Conservation (phyloP, 108 stramenopile species). For the Schizochytrium sp. region DNA sequence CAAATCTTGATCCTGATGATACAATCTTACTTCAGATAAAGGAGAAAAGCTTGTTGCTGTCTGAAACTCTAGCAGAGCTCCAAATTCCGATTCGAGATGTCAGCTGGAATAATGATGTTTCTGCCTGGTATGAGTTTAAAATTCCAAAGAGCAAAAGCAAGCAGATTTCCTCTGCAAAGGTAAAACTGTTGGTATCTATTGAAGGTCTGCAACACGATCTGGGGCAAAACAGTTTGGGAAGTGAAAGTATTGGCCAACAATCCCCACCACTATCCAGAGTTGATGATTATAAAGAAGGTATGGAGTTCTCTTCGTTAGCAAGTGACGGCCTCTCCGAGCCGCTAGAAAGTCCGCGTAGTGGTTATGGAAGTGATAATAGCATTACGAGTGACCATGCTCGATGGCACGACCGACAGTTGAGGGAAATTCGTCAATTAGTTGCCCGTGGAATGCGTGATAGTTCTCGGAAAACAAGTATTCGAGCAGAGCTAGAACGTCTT, state of each 20-base stretch:
- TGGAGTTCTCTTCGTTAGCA: slow-evolving; percentile 15
- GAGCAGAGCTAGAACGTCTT: slow-evolving; percentile 1
- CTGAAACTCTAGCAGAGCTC: background rate
- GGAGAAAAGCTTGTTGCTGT: slow-evolving; percentile 36
- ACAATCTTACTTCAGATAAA: background rate
- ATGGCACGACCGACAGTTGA: slow-evolving; percentile 37
- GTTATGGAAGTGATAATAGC: slow-evolving; percentile 1
- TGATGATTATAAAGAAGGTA: slow-evolving; percentile 46
- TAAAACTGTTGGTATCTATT: background rate
- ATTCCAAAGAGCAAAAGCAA: background rate
- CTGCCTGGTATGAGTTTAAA: background rate
- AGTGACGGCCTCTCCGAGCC: background rate
- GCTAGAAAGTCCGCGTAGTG: background rate
- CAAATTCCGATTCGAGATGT: background rate
- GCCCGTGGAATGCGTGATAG: background rate
- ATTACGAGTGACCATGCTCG: slow-evolving; percentile 36
- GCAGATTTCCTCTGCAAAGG: background rate
- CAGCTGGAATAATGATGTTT: background rate
- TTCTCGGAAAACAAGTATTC: background rate
- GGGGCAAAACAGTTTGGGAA: too few species aligned
- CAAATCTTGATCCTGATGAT: background rate
- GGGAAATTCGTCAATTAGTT: background rate
- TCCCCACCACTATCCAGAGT: slow-evolving; percentile 5
- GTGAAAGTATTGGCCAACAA: background rate
- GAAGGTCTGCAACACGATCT: background rate